Percentiles rank a stretch among this genome's conserved stretches.
These are phyloP conservation scores for Saccharomycopsis hybrid DNA, from an alignment of 1,139 yeast genomes.

Conservation along the genomic window DNA sequence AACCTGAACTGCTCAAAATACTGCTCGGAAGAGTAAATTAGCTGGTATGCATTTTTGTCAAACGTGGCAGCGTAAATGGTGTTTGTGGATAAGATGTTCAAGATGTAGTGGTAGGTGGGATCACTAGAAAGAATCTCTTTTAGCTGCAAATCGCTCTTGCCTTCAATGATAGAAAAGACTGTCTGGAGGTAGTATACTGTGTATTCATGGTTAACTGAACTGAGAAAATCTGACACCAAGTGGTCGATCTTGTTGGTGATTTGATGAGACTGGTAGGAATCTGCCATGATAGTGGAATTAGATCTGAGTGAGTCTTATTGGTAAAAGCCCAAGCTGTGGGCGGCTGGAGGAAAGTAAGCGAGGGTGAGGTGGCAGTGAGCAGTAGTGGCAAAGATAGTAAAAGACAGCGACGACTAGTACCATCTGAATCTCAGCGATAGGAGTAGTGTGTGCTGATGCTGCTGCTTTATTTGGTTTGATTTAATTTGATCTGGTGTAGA, in stretches of 20 bases:
- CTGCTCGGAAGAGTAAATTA: conserved; percentile 10
- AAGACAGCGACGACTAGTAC: no score
- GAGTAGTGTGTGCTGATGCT: no score
- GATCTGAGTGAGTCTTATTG: neutral
- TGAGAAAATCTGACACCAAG: conserved; percentile 14
- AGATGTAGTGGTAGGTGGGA: conserved; percentile 11
- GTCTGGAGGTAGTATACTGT: conserved; percentile 16
- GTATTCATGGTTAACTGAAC: conserved; percentile 17
- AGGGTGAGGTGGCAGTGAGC: no score
- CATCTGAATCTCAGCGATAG: no score
- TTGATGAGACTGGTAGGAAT: conserved; percentile 6
- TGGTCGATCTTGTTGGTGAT: conserved; percentile 12
- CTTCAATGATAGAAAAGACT: conserved; percentile 11
- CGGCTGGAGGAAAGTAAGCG: no score
- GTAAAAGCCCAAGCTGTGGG: neutral
- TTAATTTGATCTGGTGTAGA: no score
- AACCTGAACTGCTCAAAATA: conserved; percentile 12
- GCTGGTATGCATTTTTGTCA: conserved; percentile 5
- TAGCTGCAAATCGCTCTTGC: neutral
- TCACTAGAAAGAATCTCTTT: neutral
- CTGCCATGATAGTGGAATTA: neutral
- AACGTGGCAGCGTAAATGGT: neutral
- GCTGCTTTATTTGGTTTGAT: no score
- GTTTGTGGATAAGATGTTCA: neutral
- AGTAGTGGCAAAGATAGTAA: no score